phyloP scores from a whole-genome alignment of 1,284 basidiomycete species.

The Violaceomyces palustris region DNA sequence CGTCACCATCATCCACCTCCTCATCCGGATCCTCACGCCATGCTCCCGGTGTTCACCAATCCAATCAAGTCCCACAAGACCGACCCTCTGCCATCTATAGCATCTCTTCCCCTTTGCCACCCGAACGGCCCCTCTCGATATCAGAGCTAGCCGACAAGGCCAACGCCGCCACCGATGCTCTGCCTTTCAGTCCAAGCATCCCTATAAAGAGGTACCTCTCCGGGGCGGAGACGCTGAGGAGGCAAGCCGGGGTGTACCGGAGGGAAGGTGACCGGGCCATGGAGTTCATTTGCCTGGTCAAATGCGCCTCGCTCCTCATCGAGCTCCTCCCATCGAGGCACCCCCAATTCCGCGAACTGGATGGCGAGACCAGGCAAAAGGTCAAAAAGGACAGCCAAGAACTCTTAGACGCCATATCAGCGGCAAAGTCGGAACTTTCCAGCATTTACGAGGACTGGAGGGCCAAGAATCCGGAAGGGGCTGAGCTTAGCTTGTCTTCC shows the following conservation, averaged over 20 bases:
- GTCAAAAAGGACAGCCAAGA: slow-evolving; percentile 4
- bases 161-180: background rate
- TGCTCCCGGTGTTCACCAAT: no score
- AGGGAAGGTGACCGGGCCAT: background rate
- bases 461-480: slow-evolving; percentile 3
- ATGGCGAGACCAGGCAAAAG: slow-evolving; percentile 1
- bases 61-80: no score
- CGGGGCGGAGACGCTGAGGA: slow-evolving; percentile 3
- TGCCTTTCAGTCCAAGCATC: slow-evolving; percentile 1
- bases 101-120: no score
- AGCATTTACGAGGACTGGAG: slow-evolving; percentile 3
- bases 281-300: slow-evolving; percentile 14
- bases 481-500: no score
- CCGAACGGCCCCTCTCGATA: background rate
- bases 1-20: no score
- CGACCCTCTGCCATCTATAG: no score
- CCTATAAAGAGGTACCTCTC: slow-evolving; percentile 6
- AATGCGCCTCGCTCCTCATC: slow-evolving; percentile 18
- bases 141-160: slow-evolving; percentile 1
- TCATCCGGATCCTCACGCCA: no score
- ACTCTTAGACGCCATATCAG: slow-evolving; percentile 3
- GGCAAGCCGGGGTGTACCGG: slow-evolving; percentile 7
- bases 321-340: slow-evolving; percentile 22
- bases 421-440: slow-evolving; percentile 5
- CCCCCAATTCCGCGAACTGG: slow-evolving; percentile 5